Conservation (phyloP, 2,329 filamentous ascomycete genomes). For the Trichoderma lentiforme region DNA sequence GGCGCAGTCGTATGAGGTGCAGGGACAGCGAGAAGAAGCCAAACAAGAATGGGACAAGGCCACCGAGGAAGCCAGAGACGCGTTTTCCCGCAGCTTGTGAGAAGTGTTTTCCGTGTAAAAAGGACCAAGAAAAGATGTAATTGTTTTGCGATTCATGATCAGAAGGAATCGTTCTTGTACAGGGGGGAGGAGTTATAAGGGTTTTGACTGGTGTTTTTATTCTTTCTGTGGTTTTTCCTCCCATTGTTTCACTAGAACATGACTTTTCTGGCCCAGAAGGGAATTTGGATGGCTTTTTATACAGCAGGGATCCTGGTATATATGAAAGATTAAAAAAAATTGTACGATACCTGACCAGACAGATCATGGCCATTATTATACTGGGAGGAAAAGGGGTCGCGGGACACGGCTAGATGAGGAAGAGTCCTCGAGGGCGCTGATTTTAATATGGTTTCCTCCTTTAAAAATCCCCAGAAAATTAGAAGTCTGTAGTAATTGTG, state of each 20-base stretch:
- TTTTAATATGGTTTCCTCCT: neutral
- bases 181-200: conserved; percentile 15
- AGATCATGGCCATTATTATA: conserved; percentile 18
- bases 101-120: neutral
- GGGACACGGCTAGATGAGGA: conserved; percentile 6
- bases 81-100: conserved; percentile 37
- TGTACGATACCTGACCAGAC: conserved; percentile 29
- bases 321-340: conserved; percentile 13
- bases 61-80: conserved; percentile 41
- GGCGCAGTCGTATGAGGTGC: conserved; percentile 69
- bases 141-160: neutral
- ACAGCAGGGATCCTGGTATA: conserved; percentile 17
- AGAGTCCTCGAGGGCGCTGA: conserved; percentile 9
- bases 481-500: conserved; percentile 2
- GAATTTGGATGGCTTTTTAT: conserved; percentile 14
- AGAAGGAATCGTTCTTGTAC: conserved; percentile 1
- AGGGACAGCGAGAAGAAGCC: conserved; percentile 56
- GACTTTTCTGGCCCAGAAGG: neutral
- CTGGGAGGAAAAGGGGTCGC: neutral
- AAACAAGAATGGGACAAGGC: conserved; percentile 40
- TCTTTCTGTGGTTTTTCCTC: conserved; percentile 9
- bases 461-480: neutral
- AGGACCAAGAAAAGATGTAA: neutral
- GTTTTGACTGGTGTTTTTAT: conserved; percentile 21
- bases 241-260: conserved; percentile 5